Percentiles rank a stretch among this genome's conserved stretches.
These are phyloP conservation scores for Aureobasidium sp. DNA, from an alignment of 2,329 filamentous ascomycete species.

Conservation along the genomic window DNA sequence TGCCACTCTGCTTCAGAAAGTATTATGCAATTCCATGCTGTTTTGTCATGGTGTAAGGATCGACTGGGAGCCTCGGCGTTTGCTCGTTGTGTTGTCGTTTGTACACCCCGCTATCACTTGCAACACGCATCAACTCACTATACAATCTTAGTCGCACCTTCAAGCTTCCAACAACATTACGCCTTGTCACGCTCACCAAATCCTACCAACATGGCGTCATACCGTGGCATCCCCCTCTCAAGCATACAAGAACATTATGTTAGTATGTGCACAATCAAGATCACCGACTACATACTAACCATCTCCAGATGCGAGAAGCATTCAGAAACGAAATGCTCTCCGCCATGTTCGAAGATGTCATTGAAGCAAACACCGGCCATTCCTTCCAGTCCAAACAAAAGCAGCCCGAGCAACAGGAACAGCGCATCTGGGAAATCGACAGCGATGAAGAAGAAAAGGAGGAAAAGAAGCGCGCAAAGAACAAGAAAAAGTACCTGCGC, in stretches of 20 bases:
- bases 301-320: not conserved
- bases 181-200: not conserved
- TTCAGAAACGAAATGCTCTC: not conserved
- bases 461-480: not conserved
- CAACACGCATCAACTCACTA: not conserved
- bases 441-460: conserved; percentile 1
- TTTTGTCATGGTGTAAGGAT: not conserved
- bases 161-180: not conserved
- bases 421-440: conserved; percentile 11
- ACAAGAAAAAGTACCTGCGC: conserved; percentile 10
- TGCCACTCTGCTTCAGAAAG: too few relatives aligned
- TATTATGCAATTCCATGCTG: not conserved
- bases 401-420: not conserved
- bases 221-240: not conserved
- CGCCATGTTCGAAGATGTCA: not conserved
- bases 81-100: conserved; percentile 18
- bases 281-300: not conserved
- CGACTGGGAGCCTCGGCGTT: not conserved
- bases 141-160: not conserved
- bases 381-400: not conserved
- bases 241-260: not conserved
- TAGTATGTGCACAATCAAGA: not conserved
- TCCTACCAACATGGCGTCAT: not conserved
- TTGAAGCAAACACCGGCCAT: not conserved
- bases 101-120: not conserved